These are phyloP conservation scores for Xylariaceae sp. DNA, from an alignment of 2,329 filamentous ascomycete genomes.

Conservation along the genomic window DNA sequence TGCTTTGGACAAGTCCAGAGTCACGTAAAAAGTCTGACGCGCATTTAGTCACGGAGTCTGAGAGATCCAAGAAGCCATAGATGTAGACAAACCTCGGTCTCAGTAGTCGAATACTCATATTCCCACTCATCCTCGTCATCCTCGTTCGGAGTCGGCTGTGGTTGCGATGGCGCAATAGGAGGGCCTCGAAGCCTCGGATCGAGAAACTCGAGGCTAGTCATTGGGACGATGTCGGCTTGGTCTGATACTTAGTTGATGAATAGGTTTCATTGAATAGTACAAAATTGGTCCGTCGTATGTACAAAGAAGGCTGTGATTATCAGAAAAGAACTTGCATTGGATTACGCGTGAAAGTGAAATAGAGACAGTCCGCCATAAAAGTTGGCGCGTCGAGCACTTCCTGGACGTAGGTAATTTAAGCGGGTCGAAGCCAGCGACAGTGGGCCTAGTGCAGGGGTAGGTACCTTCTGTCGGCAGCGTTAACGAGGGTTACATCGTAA, in stretches of 20 bases:
- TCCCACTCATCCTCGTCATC: conserved; percentile 59
- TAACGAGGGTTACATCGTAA: not conserved
- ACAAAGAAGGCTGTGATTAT: not conserved
- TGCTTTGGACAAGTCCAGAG: conserved; percentile 57
- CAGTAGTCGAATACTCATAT: conserved; percentile 60
- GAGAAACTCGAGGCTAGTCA: conserved; percentile 25
- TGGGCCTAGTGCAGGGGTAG: not conserved
- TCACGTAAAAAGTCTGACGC: conserved; percentile 58
- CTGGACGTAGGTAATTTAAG: not conserved
- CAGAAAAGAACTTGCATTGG: not conserved
- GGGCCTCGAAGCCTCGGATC: conserved; percentile 18
- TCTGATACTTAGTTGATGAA: conserved; percentile 11
- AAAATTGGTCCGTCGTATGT: not conserved
- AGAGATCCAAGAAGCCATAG: not conserved
- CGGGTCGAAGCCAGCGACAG: not conserved
- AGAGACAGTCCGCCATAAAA: not conserved
- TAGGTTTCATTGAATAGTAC: conserved; percentile 21
- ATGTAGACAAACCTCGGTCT: conserved; percentile 49
- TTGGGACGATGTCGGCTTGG: conserved; percentile 21
- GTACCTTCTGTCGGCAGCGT: not conserved
- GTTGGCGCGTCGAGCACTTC: not conserved
- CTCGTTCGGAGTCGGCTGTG: conserved; percentile 22
- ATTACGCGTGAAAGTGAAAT: not conserved
- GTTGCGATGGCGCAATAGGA: conserved; percentile 8
- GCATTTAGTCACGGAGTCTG: not conserved